Evolutionary conservation across 2,329 filamentous ascomycete genomes (phyloP).

Genomic region (Fusarium sp.): DNA sequence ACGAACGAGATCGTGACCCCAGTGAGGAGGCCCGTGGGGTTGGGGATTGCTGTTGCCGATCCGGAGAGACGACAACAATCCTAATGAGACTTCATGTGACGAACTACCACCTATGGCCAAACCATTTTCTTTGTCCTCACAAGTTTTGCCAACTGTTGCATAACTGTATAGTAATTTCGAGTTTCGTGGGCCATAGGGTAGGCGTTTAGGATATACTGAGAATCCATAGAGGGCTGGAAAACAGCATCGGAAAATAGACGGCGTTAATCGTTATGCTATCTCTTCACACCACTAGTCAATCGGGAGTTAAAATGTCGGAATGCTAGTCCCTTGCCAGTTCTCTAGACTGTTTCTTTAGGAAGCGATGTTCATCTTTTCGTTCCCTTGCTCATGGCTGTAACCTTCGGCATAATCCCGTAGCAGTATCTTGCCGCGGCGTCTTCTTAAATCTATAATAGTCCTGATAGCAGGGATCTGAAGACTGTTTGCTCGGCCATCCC

Average conservation of each 20-base stretch:
- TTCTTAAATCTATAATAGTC: not conserved
- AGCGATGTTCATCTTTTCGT: not conserved
- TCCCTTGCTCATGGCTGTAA: not conserved
- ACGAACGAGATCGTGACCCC: conserved; percentile 7
- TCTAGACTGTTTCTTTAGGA: conserved; percentile 14
- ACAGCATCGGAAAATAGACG: not conserved
- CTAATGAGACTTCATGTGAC: conserved; percentile 1
- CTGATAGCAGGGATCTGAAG: not conserved
- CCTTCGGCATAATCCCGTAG: not conserved
- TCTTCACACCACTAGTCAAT: not conserved
- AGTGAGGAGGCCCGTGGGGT: conserved; percentile 9
- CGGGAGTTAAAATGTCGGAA: not conserved
- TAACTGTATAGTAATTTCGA: not conserved
- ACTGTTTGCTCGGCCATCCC: not conserved
- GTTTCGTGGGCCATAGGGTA: not conserved
- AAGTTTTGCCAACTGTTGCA: not conserved
- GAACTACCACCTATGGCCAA: not conserved
- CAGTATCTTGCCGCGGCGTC: not conserved
- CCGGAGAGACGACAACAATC: not conserved
- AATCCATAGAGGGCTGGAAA: not conserved
- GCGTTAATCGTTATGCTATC: not conserved
- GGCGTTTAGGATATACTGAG: not conserved
- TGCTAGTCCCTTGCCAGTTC: not conserved
- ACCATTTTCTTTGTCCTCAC: not conserved
- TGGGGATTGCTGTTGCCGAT: conserved; percentile 17